Percentiles rank a stretch among this genome's conserved stretches.
These are phyloP conservation scores for Mycena maculata DNA, from an alignment of 768 basidiomycete species.

Conservation along the genomic window DNA sequence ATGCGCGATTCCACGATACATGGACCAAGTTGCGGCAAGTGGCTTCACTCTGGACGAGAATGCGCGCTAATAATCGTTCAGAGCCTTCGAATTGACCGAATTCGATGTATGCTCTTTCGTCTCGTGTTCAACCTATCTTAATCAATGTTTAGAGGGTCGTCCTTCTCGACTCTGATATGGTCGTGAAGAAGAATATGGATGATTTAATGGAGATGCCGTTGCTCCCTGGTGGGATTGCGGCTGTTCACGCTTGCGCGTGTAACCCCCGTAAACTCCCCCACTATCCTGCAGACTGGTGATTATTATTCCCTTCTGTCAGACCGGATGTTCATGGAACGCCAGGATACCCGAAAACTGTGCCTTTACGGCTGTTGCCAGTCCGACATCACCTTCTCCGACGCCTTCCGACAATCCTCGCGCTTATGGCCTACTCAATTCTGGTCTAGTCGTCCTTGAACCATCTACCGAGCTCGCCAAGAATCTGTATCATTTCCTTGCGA, in stretches of 20 bases:
- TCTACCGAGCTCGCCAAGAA: slow-evolving; percentile 64
- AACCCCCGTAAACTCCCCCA: slow-evolving; percentile 87
- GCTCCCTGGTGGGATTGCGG: slow-evolving; percentile 81
- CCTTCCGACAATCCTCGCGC: slow-evolving; percentile 69
- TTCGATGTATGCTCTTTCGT: slow-evolving; percentile 64
- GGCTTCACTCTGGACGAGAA: slow-evolving; percentile 1
- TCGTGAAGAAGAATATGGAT: slow-evolving; percentile 87
- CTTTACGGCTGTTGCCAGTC: slow-evolving; percentile 67
- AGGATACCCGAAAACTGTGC: slow-evolving; percentile 96
- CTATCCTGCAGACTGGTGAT: slow-evolving; percentile 90
- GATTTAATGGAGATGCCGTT: slow-evolving; percentile 71
- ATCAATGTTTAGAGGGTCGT: slow-evolving; percentile 69
- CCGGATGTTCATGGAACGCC: slow-evolving; percentile 29
- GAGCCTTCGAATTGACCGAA: slow-evolving; percentile 73
- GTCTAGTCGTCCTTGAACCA: slow-evolving; percentile 87
- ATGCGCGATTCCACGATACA: slow-evolving; percentile 72
- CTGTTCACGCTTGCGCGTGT: slow-evolving; percentile 92
- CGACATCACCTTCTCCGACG: slow-evolving; percentile 54
- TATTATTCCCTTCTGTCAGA: slow-evolving; percentile 38
- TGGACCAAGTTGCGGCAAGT: slow-evolving; percentile 75
- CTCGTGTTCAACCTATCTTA: slow-evolving; percentile 23
- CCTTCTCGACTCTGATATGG: slow-evolving; percentile 91
- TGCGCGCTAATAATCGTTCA: slow-evolving; percentile 30
- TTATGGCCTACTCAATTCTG: slow-evolving; percentile 88
- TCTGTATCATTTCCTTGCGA: slow-evolving; percentile 68